phyloP scores from a whole-genome alignment of 306 rosid species.

The Pachyrhizus erosus region DNA sequence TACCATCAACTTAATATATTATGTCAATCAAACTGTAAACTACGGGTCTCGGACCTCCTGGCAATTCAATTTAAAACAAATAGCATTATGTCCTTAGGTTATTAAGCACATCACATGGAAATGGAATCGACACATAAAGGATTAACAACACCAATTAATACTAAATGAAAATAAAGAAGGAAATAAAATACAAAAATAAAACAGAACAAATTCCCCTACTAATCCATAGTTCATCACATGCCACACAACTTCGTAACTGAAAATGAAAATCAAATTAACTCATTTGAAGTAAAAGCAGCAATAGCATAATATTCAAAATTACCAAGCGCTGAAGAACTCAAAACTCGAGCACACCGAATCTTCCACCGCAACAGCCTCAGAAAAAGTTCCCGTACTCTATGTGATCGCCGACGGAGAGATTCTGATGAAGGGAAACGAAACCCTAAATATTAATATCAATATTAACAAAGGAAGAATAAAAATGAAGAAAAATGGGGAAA shows the following conservation, averaged over 20 bases:
- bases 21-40: neutral
- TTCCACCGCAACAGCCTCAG: slow-evolving; percentile 2
- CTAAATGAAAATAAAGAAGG: neutral
- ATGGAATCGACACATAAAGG: neutral
- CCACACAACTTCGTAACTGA: slow-evolving; percentile 17
- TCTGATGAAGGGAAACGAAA: slow-evolving; percentile 17
- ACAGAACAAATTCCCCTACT: neutral
- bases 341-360: neutral
- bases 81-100: neutral
- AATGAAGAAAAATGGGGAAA: neutral
- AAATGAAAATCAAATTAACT: slow-evolving; percentile 10
- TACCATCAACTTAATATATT: neutral
- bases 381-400: neutral
- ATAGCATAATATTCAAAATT: slow-evolving; percentile 25
- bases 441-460: slow-evolving; percentile 37
- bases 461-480: neutral
- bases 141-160: neutral
- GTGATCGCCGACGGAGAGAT: neutral
- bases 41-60: neutral
- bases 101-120: slow-evolving; percentile 4
- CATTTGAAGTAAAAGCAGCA: slow-evolving; percentile 14
- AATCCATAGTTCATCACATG: neutral
- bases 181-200: neutral
- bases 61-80: neutral
- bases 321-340: slow-evolving; percentile 27